Conservation (phyloP, 2,329 filamentous ascomycete species). For the Claviceps sp. region DNA sequence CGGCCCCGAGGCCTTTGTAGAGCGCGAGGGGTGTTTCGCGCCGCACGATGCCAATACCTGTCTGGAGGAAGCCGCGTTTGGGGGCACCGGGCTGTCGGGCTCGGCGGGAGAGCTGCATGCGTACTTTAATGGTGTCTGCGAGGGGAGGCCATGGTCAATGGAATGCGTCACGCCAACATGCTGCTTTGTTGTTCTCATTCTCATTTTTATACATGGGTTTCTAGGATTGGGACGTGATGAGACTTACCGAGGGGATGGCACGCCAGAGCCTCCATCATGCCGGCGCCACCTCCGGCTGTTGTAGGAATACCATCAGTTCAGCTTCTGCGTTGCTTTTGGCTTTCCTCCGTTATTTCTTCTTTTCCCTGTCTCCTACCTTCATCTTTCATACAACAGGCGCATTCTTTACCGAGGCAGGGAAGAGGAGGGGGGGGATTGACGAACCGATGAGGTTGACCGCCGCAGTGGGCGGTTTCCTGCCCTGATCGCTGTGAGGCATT, state of each 20-base stretch:
- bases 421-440: constrained; percentile 12
- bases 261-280: constrained; percentile 97
- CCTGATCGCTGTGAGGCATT: constrained; percentile 22
- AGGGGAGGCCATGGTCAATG: no score
- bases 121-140: constrained; percentile 90
- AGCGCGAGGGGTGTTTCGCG: constrained; percentile 84
- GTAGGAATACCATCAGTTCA: background rate
- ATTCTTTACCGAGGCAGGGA: background rate
- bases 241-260: constrained; percentile 80
- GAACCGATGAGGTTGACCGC: constrained; percentile 85
- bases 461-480: constrained; percentile 68
- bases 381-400: no score
- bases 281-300: constrained; percentile 90
- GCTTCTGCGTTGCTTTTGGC: background rate
- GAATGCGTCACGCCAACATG: no score
- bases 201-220: no score
- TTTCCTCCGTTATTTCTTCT: background rate
- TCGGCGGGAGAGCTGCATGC: constrained; percentile 92
- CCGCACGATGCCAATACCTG: constrained; percentile 73
- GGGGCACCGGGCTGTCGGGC: constrained; percentile 72
- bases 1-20: constrained; percentile 97
- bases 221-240: no score
- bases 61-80: constrained; percentile 75
- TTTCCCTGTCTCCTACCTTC: no score
- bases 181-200: no score